A percentile compares a stretch with the other conserved stretches of the same genome.
These are phyloP conservation scores for Metschnikowia borealis DNA, from an alignment of 805 yeast species.

Conservation along the genomic window DNA sequence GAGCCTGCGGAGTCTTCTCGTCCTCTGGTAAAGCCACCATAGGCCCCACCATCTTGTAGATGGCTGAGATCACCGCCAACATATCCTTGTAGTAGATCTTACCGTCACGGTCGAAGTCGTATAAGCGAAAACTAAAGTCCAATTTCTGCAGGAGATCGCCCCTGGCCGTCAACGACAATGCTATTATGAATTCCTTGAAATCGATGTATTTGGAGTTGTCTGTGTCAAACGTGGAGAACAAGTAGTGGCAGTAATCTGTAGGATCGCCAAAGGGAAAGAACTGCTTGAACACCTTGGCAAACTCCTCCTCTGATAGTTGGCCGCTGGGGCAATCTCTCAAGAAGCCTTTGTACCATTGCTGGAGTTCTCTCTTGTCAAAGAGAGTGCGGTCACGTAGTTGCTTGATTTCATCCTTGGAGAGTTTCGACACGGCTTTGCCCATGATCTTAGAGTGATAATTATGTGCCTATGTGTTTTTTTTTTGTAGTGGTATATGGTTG, in stretches of 20 bases:
- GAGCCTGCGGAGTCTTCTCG: slow-evolving; percentile 85
- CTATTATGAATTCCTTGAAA: slow-evolving; percentile 88
- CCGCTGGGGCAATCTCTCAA: slow-evolving; percentile 92
- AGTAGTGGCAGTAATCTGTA: slow-evolving; percentile 79
- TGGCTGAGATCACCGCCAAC: slow-evolving; percentile 72
- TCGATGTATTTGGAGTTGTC: slow-evolving; percentile 79
- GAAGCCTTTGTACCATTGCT: slow-evolving; percentile 98
- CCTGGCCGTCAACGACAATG: slow-evolving; percentile 79
- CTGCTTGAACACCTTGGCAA: slow-evolving; percentile 88
- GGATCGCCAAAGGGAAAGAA: slow-evolving; percentile 99
- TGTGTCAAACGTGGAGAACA: slow-evolving; percentile 84
- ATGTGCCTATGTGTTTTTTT: too few species aligned
- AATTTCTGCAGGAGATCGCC: slow-evolving; percentile 83
- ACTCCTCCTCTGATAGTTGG: slow-evolving; percentile 79
- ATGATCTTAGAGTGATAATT: slow-evolving; percentile 31
- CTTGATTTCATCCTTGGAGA: slow-evolving; percentile 84
- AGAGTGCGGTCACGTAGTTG: slow-evolving; percentile 81
- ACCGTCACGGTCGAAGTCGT: slow-evolving; percentile 81
- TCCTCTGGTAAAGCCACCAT: slow-evolving; percentile 87
- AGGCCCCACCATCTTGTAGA: slow-evolving; percentile 92
- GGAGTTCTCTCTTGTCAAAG: slow-evolving; percentile 89
- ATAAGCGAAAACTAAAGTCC: slow-evolving; percentile 83
- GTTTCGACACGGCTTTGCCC: slow-evolving; percentile 94
- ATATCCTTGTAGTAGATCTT: slow-evolving; percentile 72
- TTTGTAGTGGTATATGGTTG: too few species aligned